These are phyloP conservation scores for Xylaria scruposa DNA, from an alignment of 495 filamentous ascomycete genomes.

Conservation along the genomic window DNA sequence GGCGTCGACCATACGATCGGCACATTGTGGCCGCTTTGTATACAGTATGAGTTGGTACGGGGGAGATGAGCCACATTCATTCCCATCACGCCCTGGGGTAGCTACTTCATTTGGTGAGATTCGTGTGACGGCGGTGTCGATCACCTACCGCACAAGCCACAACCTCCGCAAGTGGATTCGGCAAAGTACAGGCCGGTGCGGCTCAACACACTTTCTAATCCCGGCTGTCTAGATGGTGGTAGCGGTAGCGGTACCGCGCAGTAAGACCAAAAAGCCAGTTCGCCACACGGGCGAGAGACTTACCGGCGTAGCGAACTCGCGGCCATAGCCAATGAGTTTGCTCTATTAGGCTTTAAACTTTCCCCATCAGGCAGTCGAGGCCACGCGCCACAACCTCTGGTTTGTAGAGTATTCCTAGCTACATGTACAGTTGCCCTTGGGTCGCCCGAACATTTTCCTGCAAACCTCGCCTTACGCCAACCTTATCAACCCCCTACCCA, in stretches of 20 bases:
- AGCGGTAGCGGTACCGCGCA: not conserved
- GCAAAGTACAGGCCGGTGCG: not conserved
- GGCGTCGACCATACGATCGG: not conserved
- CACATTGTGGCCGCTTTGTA: conserved; percentile 15
- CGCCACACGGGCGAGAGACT: conserved; percentile 18
- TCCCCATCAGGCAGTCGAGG: conserved; percentile 25
- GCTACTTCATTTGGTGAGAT: conserved; percentile 17
- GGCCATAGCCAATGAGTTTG: conserved; percentile 16
- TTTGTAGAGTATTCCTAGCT: conserved; percentile 5
- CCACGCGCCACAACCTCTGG: not conserved
- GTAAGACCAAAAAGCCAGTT: not conserved
- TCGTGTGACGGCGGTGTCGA: conserved; percentile 7
- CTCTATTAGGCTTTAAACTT: conserved; percentile 8
- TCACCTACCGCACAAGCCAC: conserved; percentile 20
- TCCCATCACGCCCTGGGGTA: conserved; percentile 22
- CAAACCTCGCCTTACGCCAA: not conserved
- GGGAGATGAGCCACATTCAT: conserved; percentile 7
- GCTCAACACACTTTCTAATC: conserved; percentile 7
- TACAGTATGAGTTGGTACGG: conserved; percentile 20
- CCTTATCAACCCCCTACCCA: not conserved
- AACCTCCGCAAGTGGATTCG: conserved; percentile 15
- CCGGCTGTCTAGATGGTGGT: not conserved
- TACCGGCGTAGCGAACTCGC: not conserved
- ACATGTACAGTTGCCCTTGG: not conserved
- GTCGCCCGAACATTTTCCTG: not conserved